Evolutionary conservation across 306 rosid genomes (phyloP).

Genomic region (Potentilla sterilis): DNA sequence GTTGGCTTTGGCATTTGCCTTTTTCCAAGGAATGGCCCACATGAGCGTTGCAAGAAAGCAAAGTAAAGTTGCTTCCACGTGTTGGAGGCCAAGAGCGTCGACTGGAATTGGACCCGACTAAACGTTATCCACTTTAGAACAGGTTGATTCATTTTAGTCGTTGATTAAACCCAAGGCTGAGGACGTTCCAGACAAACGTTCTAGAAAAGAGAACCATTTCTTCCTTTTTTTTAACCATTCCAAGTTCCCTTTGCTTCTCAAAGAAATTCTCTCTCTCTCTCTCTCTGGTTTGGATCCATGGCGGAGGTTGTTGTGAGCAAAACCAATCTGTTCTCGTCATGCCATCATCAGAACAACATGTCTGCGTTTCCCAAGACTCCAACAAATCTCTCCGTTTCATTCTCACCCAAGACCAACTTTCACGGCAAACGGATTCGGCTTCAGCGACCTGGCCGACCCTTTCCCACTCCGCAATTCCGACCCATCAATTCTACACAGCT

Average conservation of each 20-base stretch:
- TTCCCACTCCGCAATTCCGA: constrained; percentile 27
- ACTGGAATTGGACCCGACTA: not conserved
- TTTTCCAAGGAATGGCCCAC: too few species aligned
- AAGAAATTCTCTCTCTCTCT: not conserved
- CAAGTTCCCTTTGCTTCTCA: not conserved
- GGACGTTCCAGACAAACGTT: not conserved
- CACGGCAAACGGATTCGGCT: constrained; percentile 36
- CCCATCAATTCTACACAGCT: constrained; percentile 50
- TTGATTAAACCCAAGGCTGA: not conserved
- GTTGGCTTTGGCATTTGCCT: too few species aligned
- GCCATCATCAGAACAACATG: constrained; percentile 24
- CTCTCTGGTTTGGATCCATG: constrained; percentile 29
- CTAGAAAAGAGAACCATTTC: not conserved
- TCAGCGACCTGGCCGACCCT: constrained; percentile 27
- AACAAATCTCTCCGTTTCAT: constrained; percentile 17
- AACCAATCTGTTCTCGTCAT: constrained; percentile 44
- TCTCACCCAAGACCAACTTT: constrained; percentile 30
- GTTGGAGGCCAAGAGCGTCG: not conserved
- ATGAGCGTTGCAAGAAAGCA: too few species aligned
- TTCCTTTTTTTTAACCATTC: too few species aligned
- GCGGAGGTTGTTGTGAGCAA: constrained; percentile 48
- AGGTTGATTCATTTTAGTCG: not conserved
- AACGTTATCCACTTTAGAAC: not conserved
- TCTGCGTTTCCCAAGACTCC: constrained; percentile 38
- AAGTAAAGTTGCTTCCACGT: not conserved